These are phyloP conservation scores for Aspergillus quadrilineatus DNA, from an alignment of 2,329 filamentous ascomycete genomes.

Conservation along the genomic window DNA sequence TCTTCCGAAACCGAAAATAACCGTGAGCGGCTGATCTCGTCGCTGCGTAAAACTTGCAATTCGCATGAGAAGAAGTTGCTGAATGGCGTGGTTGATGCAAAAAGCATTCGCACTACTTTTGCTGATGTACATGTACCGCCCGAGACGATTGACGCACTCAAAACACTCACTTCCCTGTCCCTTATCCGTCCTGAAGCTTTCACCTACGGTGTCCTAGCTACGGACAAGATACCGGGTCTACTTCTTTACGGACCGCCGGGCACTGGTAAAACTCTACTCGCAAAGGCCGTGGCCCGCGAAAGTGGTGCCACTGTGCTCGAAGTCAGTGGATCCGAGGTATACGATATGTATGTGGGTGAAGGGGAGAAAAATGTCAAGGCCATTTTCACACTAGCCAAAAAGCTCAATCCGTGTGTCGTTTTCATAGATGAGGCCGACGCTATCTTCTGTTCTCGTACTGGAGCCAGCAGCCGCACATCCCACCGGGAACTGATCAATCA, in stretches of 20 bases:
- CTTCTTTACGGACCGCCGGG: constrained; percentile 82
- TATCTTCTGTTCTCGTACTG: constrained; percentile 74
- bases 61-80: constrained; percentile 81
- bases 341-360: constrained; percentile 95
- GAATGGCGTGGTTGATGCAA: constrained; percentile 75
- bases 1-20: constrained; percentile 35
- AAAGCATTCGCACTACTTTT: constrained; percentile 83
- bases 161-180: constrained; percentile 83
- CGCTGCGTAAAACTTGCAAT: constrained; percentile 60
- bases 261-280: constrained; percentile 63
- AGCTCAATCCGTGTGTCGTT: constrained; percentile 85
- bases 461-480: constrained; percentile 62
- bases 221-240: constrained; percentile 85
- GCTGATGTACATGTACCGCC: constrained; percentile 77
- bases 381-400: constrained; percentile 86
- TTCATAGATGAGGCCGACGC: constrained; percentile 98
- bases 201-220: constrained; percentile 86
- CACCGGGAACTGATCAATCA: constrained; percentile 94
- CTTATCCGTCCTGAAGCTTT: constrained; percentile 91
- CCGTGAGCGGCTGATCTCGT: constrained; percentile 46
- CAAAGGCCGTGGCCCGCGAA: constrained; percentile 65
- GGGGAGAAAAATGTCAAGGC: constrained; percentile 94
- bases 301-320: constrained; percentile 72
- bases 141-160: constrained; percentile 82
- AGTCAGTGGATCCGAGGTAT: constrained; percentile 84